Evolutionary conservation across 2,329 filamentous ascomycete species (phyloP).

Genomic region (Albophoma yamanashiensis): DNA sequence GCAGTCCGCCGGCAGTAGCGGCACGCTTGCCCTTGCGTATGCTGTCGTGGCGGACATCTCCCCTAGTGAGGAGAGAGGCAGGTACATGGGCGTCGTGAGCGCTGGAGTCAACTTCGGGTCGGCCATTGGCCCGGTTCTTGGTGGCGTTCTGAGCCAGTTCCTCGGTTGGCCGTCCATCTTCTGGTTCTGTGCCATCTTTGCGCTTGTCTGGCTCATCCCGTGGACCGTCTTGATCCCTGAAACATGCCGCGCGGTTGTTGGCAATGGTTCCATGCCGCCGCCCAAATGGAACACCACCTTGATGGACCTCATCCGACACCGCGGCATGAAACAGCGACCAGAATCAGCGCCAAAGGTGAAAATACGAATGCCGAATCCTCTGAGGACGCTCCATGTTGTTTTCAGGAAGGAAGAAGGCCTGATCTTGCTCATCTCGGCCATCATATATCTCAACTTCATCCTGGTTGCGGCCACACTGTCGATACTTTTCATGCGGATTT

Average conservation of each 20-base stretch:
- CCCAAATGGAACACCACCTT: constrained; percentile 47
- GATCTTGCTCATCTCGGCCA: constrained; percentile 39
- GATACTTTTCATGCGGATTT: constrained; percentile 39
- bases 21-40: constrained; percentile 59
- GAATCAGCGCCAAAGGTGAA: constrained; percentile 26
- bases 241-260: constrained; percentile 48
- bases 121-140: constrained; percentile 48
- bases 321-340: constrained; percentile 20
- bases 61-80: constrained; percentile 57
- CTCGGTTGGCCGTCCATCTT: constrained; percentile 60
- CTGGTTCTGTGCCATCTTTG: constrained; percentile 54
- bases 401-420: constrained; percentile 47
- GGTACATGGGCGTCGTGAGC: constrained; percentile 60
- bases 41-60: constrained; percentile 65
- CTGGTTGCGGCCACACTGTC: constrained; percentile 41
- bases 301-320: constrained; percentile 33
- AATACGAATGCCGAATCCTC: constrained; percentile 44
- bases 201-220: constrained; percentile 38
- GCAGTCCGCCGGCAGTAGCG: constrained; percentile 54
- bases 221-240: constrained; percentile 48
- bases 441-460: constrained; percentile 47
- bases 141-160: constrained; percentile 52
- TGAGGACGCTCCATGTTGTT: constrained; percentile 41
- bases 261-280: constrained; percentile 50
- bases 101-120: constrained; percentile 46